Evolutionary conservation across 2,329 filamentous ascomycete species (phyloP), one percentile per base, ranked within the genome.

Genomic region (Fusarium sp.): DNA sequence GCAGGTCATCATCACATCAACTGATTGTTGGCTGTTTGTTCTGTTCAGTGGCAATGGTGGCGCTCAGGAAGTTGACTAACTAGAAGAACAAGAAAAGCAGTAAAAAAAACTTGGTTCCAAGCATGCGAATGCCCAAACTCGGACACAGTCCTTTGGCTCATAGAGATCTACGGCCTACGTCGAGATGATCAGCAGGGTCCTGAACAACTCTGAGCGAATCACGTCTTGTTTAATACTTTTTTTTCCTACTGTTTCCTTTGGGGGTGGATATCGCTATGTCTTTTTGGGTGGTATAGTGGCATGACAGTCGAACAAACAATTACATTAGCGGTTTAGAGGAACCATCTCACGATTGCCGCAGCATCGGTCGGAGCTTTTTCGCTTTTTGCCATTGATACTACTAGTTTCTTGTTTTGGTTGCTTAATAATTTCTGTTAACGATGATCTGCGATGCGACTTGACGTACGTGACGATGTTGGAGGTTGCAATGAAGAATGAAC

Each of bases 171-270:
- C 59, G 66, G 71, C 73, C 66, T 75, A 66, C 59, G 60, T 51
- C 56, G 65, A 63, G 63, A 56, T 75, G 73, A 75, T 75, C 73
- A 75, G 70, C 72, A 74, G 72, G 73, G 73, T 75, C 73, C 58
- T 47, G 32, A 53, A 57, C 24, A 63, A 55, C 54, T 60, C 53
- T 72, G 35, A 41, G 47, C 60, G 62, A 75, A 74, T 75, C 66
- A 72, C 15, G 18, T 57, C 22, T 41, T 42, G 53, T 56, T 53
- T 54, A 42, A 42, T 55, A 58, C 56, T 30, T 41, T 63, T 48
- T 58, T 30, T 13, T 4, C 13, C 24, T 57, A 39, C 50, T 63
- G 35, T 42, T 28, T 38, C 24, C 60, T 69, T 61, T 48, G 26
- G 41, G 32, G 51, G 51, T 39, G 51, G 51, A 54, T 57, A 71